Evolutionary conservation across 2,329 filamentous ascomycete genomes (phyloP).

Genomic region (Stenocarpella maydis): DNA sequence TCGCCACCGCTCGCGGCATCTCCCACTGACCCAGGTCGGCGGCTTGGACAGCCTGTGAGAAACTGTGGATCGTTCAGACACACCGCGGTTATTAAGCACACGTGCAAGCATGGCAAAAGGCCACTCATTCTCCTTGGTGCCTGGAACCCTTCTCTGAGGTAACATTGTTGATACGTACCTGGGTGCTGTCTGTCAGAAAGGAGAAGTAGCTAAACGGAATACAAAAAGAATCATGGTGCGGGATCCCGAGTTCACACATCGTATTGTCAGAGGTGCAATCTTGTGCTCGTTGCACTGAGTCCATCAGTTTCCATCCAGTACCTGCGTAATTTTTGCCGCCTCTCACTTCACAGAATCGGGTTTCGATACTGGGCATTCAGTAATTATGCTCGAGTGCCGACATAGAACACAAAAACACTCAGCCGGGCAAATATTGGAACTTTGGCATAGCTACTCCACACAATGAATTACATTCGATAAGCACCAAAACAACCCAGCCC

Average conservation of each 20-base stretch:
- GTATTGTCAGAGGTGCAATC: too few relatives aligned
- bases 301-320: neutral
- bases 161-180: too few relatives aligned
- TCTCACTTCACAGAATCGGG: neutral
- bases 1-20: constrained; percentile 12
- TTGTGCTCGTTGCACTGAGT: neutral
- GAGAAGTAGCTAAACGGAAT: neutral
- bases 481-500: neutral
- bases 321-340: too few relatives aligned
- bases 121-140: neutral
- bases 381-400: neutral
- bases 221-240: neutral
- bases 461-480: neutral
- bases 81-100: neutral
- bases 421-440: neutral
- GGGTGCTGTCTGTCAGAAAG: too few relatives aligned
- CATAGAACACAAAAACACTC: neutral
- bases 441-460: too few relatives aligned
- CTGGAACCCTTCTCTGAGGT: neutral
- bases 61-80: neutral
- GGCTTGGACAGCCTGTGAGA: neutral
- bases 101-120: neutral
- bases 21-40: neutral
- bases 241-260: too few relatives aligned
- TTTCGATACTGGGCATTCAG: too few relatives aligned